Base-by-base conservation (phyloP, 1,284 basidiomycete species). In the Trichosporon ovoides region DNA sequence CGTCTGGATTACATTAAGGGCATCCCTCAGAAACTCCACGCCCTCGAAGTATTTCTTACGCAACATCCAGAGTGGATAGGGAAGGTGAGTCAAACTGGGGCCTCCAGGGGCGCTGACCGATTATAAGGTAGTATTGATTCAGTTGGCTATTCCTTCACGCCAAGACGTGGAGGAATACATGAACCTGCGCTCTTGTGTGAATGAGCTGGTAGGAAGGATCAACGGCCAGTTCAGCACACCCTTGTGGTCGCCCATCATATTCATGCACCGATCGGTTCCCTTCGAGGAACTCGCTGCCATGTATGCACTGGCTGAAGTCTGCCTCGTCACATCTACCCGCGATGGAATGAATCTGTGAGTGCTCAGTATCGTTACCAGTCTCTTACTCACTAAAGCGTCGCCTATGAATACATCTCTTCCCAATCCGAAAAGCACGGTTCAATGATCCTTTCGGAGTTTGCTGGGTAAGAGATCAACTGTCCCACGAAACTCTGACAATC, bases 81-180 rank as follows among this genome's bases (percentile, higher is more conserved):
- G 66, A 98, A 97, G 82, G 87, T 85, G 54, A 57, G 78, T 49
- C 9, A 7, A 10, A 10, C n/a, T 16, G 7, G 1, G 9, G 20
- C 19, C n/a, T 35, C 35, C 28, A 31, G 28, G 5, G 20, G 13
- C 3, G 14, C 58, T 55, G 19, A 62, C 52, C 35, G 20, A n/a
- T 9, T 9, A 6, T 2, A 54, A 89, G 87, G 89, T 98, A 58
- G 94, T 98, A 4, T 81, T 98, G 38, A 92, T 92, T 6, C 95
- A 98, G 78, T 85, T 98, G 1, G 95, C 96, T 7, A 95, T 98
- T 12, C 96, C 96, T 1, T 97, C 94, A 13, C 84, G 95, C 31
- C 92, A 97, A 78, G 96, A 98, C 71, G 95, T 98, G 53, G 96
- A 98, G 77, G 95, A 98, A 78, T 98, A 98, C 75, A 95, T 98